Conservation (phyloP, 495 filamentous ascomycete genomes). For the Copromyces sp. region DNA sequence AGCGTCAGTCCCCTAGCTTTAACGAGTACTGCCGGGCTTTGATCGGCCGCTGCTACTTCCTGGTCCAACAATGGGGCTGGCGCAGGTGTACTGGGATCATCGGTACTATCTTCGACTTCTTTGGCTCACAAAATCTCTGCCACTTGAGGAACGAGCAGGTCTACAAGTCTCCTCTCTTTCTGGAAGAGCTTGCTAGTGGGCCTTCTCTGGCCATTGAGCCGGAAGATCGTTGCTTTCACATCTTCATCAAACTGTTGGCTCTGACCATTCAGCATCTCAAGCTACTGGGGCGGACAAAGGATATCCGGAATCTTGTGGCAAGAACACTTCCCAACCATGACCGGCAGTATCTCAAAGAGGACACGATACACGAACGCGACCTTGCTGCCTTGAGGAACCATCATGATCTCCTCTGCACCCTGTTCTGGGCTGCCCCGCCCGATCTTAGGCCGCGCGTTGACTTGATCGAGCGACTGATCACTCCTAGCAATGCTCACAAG, state of each 20-base stretch:
- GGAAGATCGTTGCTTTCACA: slow-evolving; percentile 81
- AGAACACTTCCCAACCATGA: slow-evolving; percentile 84
- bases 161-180: slow-evolving; percentile 65
- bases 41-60: slow-evolving; percentile 64
- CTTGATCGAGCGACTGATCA: slow-evolving; percentile 67
- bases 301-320: slow-evolving; percentile 64
- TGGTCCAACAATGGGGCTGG: slow-evolving; percentile 84
- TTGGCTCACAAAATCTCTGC: slow-evolving; percentile 61
- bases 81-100: slow-evolving; percentile 66
- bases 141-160: slow-evolving; percentile 71
- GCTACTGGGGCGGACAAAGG: slow-evolving; percentile 51
- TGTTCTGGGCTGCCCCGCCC: slow-evolving; percentile 77
- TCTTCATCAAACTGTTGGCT: slow-evolving; percentile 80
- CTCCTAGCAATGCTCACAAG: slow-evolving; percentile 66
- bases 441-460: slow-evolving; percentile 58
- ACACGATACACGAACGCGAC: slow-evolving; percentile 59
- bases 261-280: slow-evolving; percentile 54
- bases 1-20: slow-evolving; percentile 50
- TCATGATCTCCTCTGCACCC: slow-evolving; percentile 79
- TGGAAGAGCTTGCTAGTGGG: slow-evolving; percentile 56
- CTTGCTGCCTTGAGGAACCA: slow-evolving; percentile 86
- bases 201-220: slow-evolving; percentile 51
- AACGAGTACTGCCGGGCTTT: slow-evolving; percentile 72
- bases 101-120: slow-evolving; percentile 81
- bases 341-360: slow-evolving; percentile 75